Percentiles rank a stretch among this genome's conserved stretches.
Conservation (phyloP, 2,329 filamentous ascomycete genomes). For the Phaeophleospora eucalypticola region DNA sequence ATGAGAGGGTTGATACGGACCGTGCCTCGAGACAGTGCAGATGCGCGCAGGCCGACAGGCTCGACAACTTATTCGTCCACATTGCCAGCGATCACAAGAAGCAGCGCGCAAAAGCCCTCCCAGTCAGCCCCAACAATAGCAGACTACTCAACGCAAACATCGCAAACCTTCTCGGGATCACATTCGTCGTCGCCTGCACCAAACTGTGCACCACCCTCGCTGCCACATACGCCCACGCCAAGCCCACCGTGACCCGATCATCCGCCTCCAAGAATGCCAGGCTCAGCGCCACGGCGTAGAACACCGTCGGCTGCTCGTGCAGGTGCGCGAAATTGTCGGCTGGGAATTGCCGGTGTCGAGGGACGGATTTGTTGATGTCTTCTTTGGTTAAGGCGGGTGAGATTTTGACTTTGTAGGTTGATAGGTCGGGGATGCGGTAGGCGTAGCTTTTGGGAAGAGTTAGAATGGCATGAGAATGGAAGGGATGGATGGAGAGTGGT, state of each 20-base stretch:
- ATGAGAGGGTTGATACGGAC: not conserved
- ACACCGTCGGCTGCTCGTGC: slow-evolving; percentile 31
- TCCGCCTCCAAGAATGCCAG: slow-evolving; percentile 32
- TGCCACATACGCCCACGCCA: slow-evolving; percentile 44
- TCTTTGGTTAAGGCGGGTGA: slow-evolving; percentile 5
- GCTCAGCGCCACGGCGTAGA: slow-evolving; percentile 39
- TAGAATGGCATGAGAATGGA: not conserved
- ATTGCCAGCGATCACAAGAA: slow-evolving; percentile 2
- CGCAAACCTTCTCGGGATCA: slow-evolving; percentile 27
- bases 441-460: slow-evolving; percentile 9
- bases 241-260: slow-evolving; percentile 28
- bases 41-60: no score
- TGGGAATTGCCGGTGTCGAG: slow-evolving; percentile 14
- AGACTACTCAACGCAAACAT: slow-evolving; percentile 6
- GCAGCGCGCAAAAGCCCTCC: slow-evolving; percentile 1
- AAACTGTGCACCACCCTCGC: slow-evolving; percentile 39
- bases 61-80: no score
- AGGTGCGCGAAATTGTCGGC: slow-evolving; percentile 22
- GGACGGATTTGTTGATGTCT: slow-evolving; percentile 9
- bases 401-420: slow-evolving; percentile 16
- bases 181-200: slow-evolving; percentile 38
- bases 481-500: not conserved
- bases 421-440: slow-evolving; percentile 14
- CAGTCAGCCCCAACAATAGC: slow-evolving; percentile 6
- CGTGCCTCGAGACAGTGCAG: no score